A percentile compares a stretch with the other conserved stretches of the same genome.
phyloP scores from a whole-genome alignment of 176 grass and related monocot genomes.

The Juncus inflexus region DNA sequence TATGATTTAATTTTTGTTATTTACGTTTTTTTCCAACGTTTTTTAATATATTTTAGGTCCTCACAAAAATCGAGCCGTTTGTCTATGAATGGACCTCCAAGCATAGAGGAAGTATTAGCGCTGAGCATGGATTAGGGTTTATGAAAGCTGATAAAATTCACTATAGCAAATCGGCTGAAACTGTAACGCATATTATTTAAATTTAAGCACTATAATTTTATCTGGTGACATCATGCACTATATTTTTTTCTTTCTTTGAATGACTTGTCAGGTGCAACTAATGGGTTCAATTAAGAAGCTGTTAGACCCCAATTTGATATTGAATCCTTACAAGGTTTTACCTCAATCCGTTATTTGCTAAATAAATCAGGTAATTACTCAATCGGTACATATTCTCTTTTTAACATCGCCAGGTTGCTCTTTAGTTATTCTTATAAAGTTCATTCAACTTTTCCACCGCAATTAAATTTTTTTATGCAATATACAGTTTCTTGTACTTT shows the following conservation, averaged over 20 bases:
- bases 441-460: too few relatives aligned
- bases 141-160: constrained; percentile 98
- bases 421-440: too few relatives aligned
- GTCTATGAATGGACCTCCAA: constrained; percentile 90
- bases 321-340: constrained; percentile 96
- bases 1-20: constrained; percentile 21
- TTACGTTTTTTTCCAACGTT: constrained; percentile 29
- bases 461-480: too few relatives aligned
- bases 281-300: constrained; percentile 87
- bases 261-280: constrained; percentile 54
- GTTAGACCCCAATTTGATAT: constrained; percentile 75
- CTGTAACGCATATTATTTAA: constrained; percentile 47
- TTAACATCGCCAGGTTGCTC: too few relatives aligned
- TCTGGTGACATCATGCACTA: constrained; percentile 2
- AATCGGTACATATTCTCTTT: too few relatives aligned
- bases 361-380: constrained; percentile 6
- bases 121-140: constrained; percentile 82
- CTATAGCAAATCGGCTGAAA: constrained; percentile 90
- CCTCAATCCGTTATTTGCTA: constrained; percentile 50
- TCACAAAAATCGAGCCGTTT: constrained; percentile 73
- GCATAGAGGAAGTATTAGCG: constrained; percentile 94
- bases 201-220: too few relatives aligned
- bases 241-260: constrained; percentile 2
- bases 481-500: too few relatives aligned
- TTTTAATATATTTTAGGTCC: constrained; percentile 47